A percentile compares a stretch with the other conserved stretches of the same genome.
Conservation (phyloP, 2,329 filamentous ascomycete genomes). For the Fusarium luffae region DNA sequence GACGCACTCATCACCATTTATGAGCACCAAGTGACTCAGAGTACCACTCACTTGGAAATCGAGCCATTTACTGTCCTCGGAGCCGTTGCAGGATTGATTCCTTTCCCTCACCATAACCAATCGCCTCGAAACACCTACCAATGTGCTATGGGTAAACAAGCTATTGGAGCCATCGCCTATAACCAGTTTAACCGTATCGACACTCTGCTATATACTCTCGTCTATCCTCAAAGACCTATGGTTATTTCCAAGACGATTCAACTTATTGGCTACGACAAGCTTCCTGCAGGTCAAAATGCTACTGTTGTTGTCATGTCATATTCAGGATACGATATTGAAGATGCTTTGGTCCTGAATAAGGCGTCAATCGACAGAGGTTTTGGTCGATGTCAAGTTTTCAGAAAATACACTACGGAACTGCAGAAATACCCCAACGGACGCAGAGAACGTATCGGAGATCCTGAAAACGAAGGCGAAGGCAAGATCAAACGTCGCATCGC, state of each 20-base stretch:
- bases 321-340: conserved; percentile 99
- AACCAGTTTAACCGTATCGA: conserved; percentile 99
- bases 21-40: conserved; percentile 82
- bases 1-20: conserved; percentile 93
- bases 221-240: conserved; percentile 97
- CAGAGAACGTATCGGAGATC: conserved; percentile 72
- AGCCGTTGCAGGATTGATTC: conserved; percentile 94
- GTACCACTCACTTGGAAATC: conserved; percentile 95
- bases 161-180: conserved; percentile 96
- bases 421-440: conserved; percentile 90
- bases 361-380: conserved; percentile 95
- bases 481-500: conserved; percentile 70
- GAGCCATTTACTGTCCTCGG: conserved; percentile 97
- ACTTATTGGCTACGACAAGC: conserved; percentile 95
- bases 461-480: conserved; percentile 65
- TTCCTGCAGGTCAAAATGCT: conserved; percentile 95
- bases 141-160: conserved; percentile 99
- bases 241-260: conserved; percentile 98
- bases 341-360: conserved; percentile 96
- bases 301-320: conserved; percentile 99
- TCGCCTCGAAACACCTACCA: conserved; percentile 99
- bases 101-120: conserved; percentile 98
- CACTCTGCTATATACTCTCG: conserved; percentile 93
- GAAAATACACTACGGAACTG: conserved; percentile 88
- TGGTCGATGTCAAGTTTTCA: conserved; percentile 96